These are phyloP conservation scores for Quercus lobata DNA, from an alignment of 331 rosid species.

Conservation along the genomic window DNA sequence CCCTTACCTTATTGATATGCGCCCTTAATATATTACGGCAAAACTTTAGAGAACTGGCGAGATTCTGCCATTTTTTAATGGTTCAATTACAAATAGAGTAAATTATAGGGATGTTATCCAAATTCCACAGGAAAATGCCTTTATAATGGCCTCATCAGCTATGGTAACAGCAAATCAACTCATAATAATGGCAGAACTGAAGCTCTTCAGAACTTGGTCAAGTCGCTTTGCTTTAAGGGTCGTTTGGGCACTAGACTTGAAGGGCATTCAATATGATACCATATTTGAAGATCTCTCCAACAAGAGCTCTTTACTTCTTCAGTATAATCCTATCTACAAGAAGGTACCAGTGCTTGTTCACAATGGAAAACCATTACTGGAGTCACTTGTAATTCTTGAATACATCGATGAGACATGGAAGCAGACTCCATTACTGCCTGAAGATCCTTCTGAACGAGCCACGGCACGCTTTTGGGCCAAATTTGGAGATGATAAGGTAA, in stretches of 20 bases:
- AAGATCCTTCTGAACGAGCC: conserved; percentile 28
- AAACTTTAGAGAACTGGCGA: too few species aligned
- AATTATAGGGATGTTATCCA: background rate
- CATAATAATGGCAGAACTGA: conserved; percentile 26
- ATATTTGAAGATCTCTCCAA: conserved; percentile 33
- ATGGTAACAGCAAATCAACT: background rate
- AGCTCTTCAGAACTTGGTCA: conserved; percentile 27
- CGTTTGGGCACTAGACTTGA: conserved; percentile 34
- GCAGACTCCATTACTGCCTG: conserved; percentile 22
- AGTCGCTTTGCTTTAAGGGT: conserved; percentile 27
- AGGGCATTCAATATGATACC: conserved; percentile 26
- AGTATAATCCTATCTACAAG: conserved; percentile 27
- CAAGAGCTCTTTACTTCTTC: conserved; percentile 36
- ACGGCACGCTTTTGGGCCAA: conserved; percentile 35
- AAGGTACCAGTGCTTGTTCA: conserved; percentile 43
- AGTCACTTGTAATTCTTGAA: conserved; percentile 38
- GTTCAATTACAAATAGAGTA: background rate
- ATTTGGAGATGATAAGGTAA: conserved; percentile 32
- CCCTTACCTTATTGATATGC: too few species aligned
- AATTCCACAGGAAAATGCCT: background rate
- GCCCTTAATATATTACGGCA: too few species aligned
- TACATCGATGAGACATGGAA: conserved; percentile 35
- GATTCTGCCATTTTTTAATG: too few species aligned
- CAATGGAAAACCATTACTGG: conserved; percentile 31
- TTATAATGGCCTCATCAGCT: background rate